Percentiles rank a stretch among this genome's conserved stretches.
phyloP scores from a whole-genome alignment of 2,329 filamentous ascomycete genomes.

The Hypocrella siamensis region DNA sequence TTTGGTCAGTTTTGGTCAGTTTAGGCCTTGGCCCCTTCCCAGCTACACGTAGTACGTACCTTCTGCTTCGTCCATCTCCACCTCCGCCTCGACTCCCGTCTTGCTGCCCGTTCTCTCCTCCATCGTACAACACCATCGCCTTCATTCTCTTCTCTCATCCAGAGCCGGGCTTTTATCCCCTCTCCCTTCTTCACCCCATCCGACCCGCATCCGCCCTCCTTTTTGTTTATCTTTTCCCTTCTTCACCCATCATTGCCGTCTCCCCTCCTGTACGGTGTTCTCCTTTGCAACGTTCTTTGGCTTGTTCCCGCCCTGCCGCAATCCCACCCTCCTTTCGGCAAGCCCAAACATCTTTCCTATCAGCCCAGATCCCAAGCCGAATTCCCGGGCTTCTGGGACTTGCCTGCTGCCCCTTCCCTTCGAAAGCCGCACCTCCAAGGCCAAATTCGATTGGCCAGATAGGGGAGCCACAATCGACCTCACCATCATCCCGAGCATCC shows the following conservation, averaged over 20 bases:
- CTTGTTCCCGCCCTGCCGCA: conserved; percentile 12
- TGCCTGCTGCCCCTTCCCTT: too few relatives aligned
- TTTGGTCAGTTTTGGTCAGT: too few relatives aligned
- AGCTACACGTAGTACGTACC: too few relatives aligned
- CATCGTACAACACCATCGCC: conserved; percentile 10
- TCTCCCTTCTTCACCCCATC: conserved; percentile 22
- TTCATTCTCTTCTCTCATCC: conserved; percentile 9
- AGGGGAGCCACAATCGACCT: too few relatives aligned
- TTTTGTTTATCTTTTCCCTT: conserved; percentile 7
- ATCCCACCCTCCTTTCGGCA: conserved; percentile 21
- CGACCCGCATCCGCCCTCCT: conserved; percentile 14
- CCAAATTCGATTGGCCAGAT: too few relatives aligned
- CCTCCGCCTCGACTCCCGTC: not conserved
- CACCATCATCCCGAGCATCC: too few relatives aligned
- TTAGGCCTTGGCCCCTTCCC: too few relatives aligned
- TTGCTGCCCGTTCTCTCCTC: conserved; percentile 3
- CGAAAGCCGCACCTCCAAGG: too few relatives aligned
- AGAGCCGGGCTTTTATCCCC: conserved; percentile 17
- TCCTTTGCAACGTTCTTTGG: conserved; percentile 23
- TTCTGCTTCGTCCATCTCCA: too few relatives aligned
- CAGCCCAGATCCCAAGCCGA: conserved; percentile 4
- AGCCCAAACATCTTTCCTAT: conserved; percentile 6
- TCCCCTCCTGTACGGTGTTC: conserved; percentile 12
- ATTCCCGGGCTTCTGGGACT: conserved; percentile 5
- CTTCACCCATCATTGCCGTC: conserved; percentile 19